Evolutionary conservation across 441 rosid species (phyloP).

Genomic region (Melianthus villosus): DNA sequence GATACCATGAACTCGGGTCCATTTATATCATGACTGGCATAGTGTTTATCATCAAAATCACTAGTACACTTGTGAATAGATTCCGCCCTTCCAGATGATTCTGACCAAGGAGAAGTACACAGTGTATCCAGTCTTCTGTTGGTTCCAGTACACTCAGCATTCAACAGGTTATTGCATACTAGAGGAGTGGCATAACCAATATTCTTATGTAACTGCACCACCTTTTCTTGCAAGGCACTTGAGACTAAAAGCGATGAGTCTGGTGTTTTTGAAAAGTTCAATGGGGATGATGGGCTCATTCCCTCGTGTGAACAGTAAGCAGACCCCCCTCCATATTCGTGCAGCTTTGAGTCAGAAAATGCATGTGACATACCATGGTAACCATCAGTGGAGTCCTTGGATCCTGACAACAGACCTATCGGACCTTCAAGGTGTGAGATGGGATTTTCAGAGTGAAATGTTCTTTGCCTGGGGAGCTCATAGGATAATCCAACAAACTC

Average conservation of each 20-base stretch:
- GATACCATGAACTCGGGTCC: conserved; percentile 3
- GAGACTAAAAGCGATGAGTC: conserved; percentile 16
- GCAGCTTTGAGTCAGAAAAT: conserved; percentile 52
- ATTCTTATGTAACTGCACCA: conserved; percentile 19
- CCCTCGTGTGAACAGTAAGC: conserved; percentile 42
- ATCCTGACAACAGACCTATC: conserved; percentile 24
- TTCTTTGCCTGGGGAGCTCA: conserved; percentile 19
- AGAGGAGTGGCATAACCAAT: conserved; percentile 16
- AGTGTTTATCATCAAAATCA: conserved; percentile 9
- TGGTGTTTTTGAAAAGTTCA: conserved; percentile 24
- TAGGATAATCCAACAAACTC: conserved; percentile 14
- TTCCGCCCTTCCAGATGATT: conserved; percentile 9
- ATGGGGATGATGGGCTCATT: conserved; percentile 31
- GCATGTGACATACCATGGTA: conserved; percentile 36
- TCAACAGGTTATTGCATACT: conserved; percentile 19
- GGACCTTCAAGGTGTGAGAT: conserved; percentile 20
- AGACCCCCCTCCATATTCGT: conserved; percentile 28
- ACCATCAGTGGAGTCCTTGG: conserved; percentile 28
- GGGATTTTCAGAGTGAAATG: conserved; percentile 24
- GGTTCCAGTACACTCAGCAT: conserved; percentile 14
- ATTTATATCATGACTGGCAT: conserved; percentile 8
- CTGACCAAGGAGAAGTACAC: conserved; percentile 14
- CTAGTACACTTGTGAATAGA: conserved; percentile 14
- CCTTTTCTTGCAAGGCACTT: conserved; percentile 19
- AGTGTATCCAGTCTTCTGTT: conserved; percentile 11